Percentiles rank a stretch among this genome's conserved stretches.
These are phyloP conservation scores for Pseudogymnoascus pannorum DNA, from an alignment of 2,329 filamentous ascomycete species.

Conservation along the genomic window DNA sequence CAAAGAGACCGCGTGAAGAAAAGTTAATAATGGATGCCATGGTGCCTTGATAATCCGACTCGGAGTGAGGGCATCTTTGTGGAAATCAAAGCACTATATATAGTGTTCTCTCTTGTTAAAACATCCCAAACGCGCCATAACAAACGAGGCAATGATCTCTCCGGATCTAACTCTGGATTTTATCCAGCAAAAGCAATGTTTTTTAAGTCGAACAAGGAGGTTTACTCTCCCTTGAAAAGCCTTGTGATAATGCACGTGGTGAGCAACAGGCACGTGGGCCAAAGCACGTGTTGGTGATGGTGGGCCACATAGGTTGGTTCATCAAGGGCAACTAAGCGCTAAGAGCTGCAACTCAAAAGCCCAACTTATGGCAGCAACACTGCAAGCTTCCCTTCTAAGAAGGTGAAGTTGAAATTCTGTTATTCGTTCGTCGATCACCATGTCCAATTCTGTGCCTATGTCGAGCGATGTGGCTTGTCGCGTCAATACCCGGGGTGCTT, in stretches of 20 bases:
- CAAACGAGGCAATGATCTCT: constrained; percentile 7
- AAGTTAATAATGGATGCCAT: background rate
- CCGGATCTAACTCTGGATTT: background rate
- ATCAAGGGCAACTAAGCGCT: background rate
- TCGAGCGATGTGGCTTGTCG: background rate
- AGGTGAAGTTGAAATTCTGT: background rate
- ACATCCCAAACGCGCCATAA: background rate
- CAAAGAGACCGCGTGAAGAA: background rate
- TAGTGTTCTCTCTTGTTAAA: background rate
- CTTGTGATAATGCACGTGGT: constrained; percentile 6
- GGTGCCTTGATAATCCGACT: background rate
- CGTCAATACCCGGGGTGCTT: background rate
- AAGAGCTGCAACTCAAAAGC: background rate
- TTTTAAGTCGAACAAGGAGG: background rate
- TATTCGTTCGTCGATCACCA: background rate
- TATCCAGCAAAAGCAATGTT: constrained; percentile 3
- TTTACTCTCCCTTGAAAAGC: background rate
- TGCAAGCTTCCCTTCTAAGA: background rate
- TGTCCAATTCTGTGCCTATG: background rate
- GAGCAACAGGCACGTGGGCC: background rate
- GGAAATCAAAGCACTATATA: background rate
- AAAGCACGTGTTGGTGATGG: background rate
- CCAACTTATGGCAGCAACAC: background rate
- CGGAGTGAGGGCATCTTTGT: background rate
- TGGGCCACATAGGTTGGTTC: background rate